Percentiles rank a stretch among this genome's conserved stretches.
Conservation (phyloP, 345 rosid genomes). For the Eucalyptus caleyi region DNA sequence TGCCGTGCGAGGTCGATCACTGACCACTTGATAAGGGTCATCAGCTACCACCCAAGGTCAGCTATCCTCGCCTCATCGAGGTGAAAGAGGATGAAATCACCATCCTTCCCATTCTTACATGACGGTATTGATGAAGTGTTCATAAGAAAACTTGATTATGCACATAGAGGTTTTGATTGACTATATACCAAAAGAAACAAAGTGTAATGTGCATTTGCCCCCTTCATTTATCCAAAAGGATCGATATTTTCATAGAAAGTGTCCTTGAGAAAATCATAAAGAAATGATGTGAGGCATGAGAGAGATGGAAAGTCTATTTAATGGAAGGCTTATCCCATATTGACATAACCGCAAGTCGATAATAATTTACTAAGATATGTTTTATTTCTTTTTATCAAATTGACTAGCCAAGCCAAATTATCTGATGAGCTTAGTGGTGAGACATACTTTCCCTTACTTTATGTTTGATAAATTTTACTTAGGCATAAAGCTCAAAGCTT, state of each 20-base stretch:
- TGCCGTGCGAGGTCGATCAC: not conserved
- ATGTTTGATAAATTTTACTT: not conserved
- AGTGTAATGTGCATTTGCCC: not conserved
- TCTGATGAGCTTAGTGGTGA: not conserved
- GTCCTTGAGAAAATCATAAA: not conserved
- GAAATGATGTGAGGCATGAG: not conserved
- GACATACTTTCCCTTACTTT: not conserved
- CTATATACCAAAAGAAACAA: not conserved
- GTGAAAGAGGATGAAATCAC: not conserved
- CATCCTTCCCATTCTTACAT: not conserved
- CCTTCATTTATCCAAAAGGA: not conserved
- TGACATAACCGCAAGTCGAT: not conserved
- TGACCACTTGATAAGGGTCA: not conserved
- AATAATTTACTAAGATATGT: not conserved
- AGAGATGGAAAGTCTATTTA: not conserved
- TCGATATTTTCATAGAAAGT: not conserved
- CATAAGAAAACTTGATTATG: not conserved
- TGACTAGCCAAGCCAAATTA: not conserved
- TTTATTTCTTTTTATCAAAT: not conserved
- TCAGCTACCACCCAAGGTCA: not conserved
- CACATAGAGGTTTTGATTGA: not conserved
- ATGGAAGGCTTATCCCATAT: rapidly evolving
- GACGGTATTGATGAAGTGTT: not conserved
- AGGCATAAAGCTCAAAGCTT: not conserved
- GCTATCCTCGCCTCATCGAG: not conserved